Evolutionary conservation across 257 asterid genomes (phyloP).

Genomic region (Henckelia pumila): DNA sequence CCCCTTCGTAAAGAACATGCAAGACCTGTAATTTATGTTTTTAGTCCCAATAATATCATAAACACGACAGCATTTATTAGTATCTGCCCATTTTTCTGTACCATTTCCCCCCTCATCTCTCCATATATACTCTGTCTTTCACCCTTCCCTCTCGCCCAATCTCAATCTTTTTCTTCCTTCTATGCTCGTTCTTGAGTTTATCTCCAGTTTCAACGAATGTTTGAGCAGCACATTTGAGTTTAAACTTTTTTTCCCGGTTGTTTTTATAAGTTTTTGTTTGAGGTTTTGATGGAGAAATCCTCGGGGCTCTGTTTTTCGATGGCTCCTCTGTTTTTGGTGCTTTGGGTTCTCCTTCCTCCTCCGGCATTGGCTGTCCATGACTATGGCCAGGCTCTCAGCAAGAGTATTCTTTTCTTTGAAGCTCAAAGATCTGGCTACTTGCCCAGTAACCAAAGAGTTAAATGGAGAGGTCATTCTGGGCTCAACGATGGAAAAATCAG

Average conservation of each 20-base stretch:
- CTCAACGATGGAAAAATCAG: constrained; percentile 59
- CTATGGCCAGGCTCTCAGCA: constrained; percentile 58
- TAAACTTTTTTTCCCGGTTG: no score
- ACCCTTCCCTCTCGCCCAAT: constrained; percentile 25
- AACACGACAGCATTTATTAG: constrained; percentile 35
- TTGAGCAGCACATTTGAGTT: neutral
- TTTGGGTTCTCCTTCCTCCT: constrained; percentile 40
- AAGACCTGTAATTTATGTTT: neutral
- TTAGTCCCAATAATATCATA: neutral
- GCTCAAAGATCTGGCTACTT: constrained; percentile 82
- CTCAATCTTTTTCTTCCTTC: neutral
- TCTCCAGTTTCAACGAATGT: constrained; percentile 21
- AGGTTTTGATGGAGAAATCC: neutral
- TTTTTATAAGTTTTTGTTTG: neutral
- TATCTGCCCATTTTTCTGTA: constrained; percentile 29
- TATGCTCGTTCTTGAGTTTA: constrained; percentile 7
- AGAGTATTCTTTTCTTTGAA: constrained; percentile 65
- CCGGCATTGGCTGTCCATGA: constrained; percentile 45
- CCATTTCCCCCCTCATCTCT: constrained; percentile 34
- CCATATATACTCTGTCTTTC: constrained; percentile 36
- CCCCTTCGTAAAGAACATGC: neutral
- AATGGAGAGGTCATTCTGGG: constrained; percentile 77
- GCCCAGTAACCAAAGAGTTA: constrained; percentile 61
- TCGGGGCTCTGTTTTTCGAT: constrained; percentile 30
- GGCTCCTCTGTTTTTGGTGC: constrained; percentile 38